Conservation (phyloP, 2,329 filamentous ascomycete species). For the Xylariaceae sp. region DNA sequence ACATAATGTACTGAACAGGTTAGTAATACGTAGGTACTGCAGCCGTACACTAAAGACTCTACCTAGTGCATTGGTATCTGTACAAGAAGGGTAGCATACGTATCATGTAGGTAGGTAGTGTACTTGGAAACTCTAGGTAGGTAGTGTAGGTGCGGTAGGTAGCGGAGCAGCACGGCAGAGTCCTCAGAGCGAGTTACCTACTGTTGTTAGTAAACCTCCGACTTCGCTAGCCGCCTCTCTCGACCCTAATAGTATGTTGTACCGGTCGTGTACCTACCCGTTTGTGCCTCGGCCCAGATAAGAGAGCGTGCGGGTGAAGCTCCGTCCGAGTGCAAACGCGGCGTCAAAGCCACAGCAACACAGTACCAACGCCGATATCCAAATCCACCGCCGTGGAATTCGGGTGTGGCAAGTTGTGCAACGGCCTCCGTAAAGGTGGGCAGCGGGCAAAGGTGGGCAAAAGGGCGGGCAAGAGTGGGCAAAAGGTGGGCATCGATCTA, state of each 20-base stretch:
- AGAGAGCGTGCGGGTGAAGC: neutral
- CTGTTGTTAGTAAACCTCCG: too few species aligned
- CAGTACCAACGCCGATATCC: neutral
- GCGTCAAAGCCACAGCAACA: neutral
- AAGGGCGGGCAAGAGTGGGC: conserved; percentile 11
- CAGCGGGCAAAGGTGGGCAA: conserved; percentile 17
- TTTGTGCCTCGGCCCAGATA: neutral
- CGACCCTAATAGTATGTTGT: neutral
- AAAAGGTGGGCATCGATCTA: conserved; percentile 21
- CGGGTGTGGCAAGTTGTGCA: conserved; percentile 18
- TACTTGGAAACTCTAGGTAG: too few species aligned
- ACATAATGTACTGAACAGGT: too few species aligned
- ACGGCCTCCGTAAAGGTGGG: conserved; percentile 24
- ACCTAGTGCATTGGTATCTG: too few species aligned
- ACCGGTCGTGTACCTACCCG: neutral
- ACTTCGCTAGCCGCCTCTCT: neutral
- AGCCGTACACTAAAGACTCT: too few species aligned
- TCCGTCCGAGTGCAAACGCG: neutral
- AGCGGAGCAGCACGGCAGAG: too few species aligned
- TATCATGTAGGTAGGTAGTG: too few species aligned
- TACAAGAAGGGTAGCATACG: too few species aligned
- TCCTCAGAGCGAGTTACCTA: too few species aligned
- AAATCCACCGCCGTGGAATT: conserved; percentile 27
- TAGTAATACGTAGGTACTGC: too few species aligned
- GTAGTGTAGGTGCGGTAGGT: too few species aligned